Base-by-base conservation (phyloP, 106 monocot species). In the Gastrodia elata region DNA sequence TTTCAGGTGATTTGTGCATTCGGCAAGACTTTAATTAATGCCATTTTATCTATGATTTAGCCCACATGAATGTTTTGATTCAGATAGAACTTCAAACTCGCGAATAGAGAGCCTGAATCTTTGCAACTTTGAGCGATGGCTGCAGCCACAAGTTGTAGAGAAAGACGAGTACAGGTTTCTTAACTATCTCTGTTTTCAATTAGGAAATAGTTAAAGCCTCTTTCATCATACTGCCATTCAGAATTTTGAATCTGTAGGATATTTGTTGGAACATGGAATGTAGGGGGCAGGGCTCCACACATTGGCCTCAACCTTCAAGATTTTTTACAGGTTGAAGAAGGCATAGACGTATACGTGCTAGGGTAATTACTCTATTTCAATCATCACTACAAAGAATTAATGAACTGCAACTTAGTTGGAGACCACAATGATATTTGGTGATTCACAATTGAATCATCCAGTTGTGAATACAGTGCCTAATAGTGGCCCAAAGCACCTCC, bases 231-330 rank as follows among this genome's bases (percentile, higher is more conserved):
- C 1, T 38, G 13, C n/a, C 6, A 26, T 16, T 42, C 5, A n/a
- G 22, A 48, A 26, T 35, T 18, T 46, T 40, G 0, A 10, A 78
- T 37, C 69, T 74, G 76, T 82, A 98, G 97, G 80, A 82, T 98
- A 55, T 93, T 88, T 76, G 90, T 90, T n/a, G 90, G 74, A 43
- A 98, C 93, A 57, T 98, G 97, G 97, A 98, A 98, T 85, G 88
- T 93, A 58, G 97, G 90, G n/a, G 96, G 96, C 11, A 92, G 73
- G 65, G 18, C 90, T 78, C 96, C 96, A 27, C 74, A 84, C 75
- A 82, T 72, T 73, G 73, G 80, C 57, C 70, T 92, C 56, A 87
- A 90, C 77, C 80, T 96, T 20, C 87, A 85, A 77, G 87, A 92
- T 71, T 92, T 96, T 65, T 71, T 96, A 11, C 87, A 90, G 78